Base-by-base conservation (phyloP, 768 basidiomycete species). In the Hypholoma sublateritium region DNA sequence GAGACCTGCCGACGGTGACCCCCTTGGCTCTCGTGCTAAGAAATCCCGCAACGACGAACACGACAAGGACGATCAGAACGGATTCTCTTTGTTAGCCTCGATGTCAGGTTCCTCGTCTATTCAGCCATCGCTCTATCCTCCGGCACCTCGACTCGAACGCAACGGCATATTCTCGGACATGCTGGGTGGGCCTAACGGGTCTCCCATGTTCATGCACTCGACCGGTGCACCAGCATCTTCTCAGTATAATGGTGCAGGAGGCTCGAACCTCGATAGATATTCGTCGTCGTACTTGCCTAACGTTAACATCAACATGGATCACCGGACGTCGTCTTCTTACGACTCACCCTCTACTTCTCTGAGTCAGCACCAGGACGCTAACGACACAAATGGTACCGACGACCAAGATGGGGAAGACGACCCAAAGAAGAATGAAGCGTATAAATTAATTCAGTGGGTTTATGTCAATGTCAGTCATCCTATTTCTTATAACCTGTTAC, bases 401-500 rank as follows among this genome's bases (percentile, higher is more conserved):
- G 78, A 79, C 17, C 71, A 80, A 2, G 84, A 88, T 22, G 82
- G 84, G 0, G 83, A 87, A 43, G 78, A 84, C 35, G 88, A 91
- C 61, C 86, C 89, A 1, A 89, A 88, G 67, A 85, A 82, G 67
- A 77, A 79, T 12, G 92, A 94, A 66, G 91, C 92, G 0, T 83
- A 88, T 62, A 93, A 93, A 70, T 80, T 94, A 14, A 88, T 93
- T 58, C 82, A 84, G 91, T 91, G 65, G 13, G 84, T 71, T 12
- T 25, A 36, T 48, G 7, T 37, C 59, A 36, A 51, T 28, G 13
- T 44, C 5, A 25, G 22, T 50, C 11, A 41, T 12, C 24, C 56
- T 12, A 22, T 42, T n/a, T 4, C 22, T 8, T 47, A 12, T 56
- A 55, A 39, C 50, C 48, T 42, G 55, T 54, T 42, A 2, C 5